Evolutionary conservation across 2,329 filamentous ascomycete genomes (phyloP), one percentile per base, ranked within the genome.

Genomic region (Fusarium sp.): DNA sequence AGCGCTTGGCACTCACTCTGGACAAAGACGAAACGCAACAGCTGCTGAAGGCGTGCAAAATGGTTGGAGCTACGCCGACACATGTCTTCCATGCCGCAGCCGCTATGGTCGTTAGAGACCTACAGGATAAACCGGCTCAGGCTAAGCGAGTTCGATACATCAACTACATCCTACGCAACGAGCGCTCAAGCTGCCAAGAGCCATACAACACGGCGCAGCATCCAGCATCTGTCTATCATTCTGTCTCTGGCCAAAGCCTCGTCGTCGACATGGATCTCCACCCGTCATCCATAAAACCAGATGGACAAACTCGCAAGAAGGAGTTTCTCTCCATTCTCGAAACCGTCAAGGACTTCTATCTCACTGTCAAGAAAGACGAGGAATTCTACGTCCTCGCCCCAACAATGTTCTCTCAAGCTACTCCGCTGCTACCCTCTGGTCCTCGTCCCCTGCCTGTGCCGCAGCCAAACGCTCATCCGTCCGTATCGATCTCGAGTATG

Each of bases 401-500:
- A 1, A 41, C 62, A 5, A 73, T 79, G 44, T 81, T 75, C 72
- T 63, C 74, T 2, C 47, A 66, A 0, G 31, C 47, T 5, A 77
- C 54, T 0, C 75, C 79, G 11, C 42, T 0, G 9, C 55, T 81
- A 0, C 75, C 74, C 2, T 3, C 45, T 2, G 44, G 65, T 1
- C 58, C 65, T 22, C 48, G 67, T 10, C 68, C 72, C 0, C 58
- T 74, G 0, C 73, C 77, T 1, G 75, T 82, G 0, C 80, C 80
- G 1, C 57, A 65, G 1, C 79, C 80, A 1, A 77, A 76, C 3
- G n/a, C 50, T 10, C 61, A 71, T 3, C 78, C 80, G 0, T 77
- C 78, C 0, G 81, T 78, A 1, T 79, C 78, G 0, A 78, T 82
- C 12, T 82, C 81, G 4, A 82, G 81, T 33, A 79, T 82, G 79